Conservation (phyloP, 176 grass and related monocot genomes). For the Sorghum bicolor region Sorghum_bicolor_NCBIv3 NC_012871.2:65683501-65684000, state of each 20-base stretch:
- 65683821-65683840: constrained; percentile 41
- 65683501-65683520: constrained; percentile 86
- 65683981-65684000: constrained; percentile 87
- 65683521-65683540: constrained; percentile 84
- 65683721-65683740: constrained; percentile 93
- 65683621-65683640: not conserved
- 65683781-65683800: not conserved
- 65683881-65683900: constrained; percentile 81
- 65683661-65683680: constrained; percentile 68
- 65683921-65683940: constrained; percentile 75
- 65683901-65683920: constrained; percentile 87
- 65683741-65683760: constrained; percentile 53
- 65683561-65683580: constrained; percentile 77
- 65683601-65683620: constrained; percentile 4
- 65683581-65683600: constrained; percentile 39
- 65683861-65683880: constrained; percentile 82
- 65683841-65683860: constrained; percentile 86
- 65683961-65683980: constrained; percentile 69
- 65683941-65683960: constrained; percentile 68
- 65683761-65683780: constrained; percentile 80
- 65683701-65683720: constrained; percentile 39
- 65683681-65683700: constrained; percentile 63
- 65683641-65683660: constrained; percentile 1
- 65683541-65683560: constrained; percentile 60
- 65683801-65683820: not conserved